Conservation (phyloP, 192 early-diverging fungal species). For the Gigaspora rosea region DNA sequence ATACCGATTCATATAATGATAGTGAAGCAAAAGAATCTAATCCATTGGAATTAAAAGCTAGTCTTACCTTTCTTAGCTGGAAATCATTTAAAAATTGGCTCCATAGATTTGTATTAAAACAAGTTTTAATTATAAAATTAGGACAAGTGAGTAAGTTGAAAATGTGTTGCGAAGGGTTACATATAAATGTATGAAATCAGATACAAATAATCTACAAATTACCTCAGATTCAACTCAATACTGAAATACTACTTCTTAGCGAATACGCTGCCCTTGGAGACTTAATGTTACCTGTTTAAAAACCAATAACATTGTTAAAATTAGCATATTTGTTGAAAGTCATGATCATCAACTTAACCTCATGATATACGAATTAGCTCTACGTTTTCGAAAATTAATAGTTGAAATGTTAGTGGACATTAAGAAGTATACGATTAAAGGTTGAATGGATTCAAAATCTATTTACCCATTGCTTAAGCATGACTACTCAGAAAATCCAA, state of each 20-base stretch:
- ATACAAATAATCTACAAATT: background rate
- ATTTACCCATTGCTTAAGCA: background rate
- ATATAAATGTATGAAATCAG: background rate
- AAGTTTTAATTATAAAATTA: background rate
- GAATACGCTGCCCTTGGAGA: too few species aligned
- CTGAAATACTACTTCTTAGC: background rate
- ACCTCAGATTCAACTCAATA: background rate
- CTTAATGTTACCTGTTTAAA: background rate
- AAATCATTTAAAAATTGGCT: background rate
- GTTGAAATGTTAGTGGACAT: background rate
- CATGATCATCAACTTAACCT: background rate
- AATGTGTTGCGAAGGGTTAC: background rate
- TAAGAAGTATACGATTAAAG: background rate
- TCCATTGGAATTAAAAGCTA: background rate
- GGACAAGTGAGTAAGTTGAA: background rate
- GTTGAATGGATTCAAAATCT: background rate
- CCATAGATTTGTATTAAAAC: background rate
- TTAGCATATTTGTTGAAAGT: background rate
- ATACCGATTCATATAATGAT: too few species aligned
- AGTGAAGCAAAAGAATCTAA: too few species aligned
- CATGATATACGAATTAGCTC: background rate
- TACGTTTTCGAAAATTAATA: background rate
- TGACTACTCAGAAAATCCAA: background rate
- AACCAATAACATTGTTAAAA: slow-evolving; percentile 2
- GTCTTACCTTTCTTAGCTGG: background rate